Percentiles rank a stretch among this genome's conserved stretches.
Evolutionary conservation across 2,329 filamentous ascomycete species (phyloP).

Genomic region (Colletotrichum sp.): DNA sequence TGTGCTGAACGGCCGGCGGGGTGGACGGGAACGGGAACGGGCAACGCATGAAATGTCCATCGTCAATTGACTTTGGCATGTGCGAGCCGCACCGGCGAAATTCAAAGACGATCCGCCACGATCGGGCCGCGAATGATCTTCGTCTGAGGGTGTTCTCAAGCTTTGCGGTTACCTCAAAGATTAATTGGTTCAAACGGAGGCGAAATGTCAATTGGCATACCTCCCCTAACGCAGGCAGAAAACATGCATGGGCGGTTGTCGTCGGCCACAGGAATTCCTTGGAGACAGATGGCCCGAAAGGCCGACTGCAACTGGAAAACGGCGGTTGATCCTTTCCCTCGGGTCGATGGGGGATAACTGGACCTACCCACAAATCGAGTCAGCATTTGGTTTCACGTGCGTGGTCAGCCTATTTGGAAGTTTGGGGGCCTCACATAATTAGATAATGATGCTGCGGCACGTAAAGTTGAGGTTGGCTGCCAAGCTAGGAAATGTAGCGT

Average conservation of each 20-base stretch:
- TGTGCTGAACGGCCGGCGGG: background rate
- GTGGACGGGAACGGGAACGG: background rate
- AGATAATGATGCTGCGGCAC: background rate
- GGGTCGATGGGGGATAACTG: background rate
- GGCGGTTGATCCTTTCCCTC: background rate
- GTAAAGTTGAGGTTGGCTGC: background rate
- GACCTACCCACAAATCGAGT: constrained; percentile 14
- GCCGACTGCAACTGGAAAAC: background rate
- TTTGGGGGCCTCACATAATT: background rate
- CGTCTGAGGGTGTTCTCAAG: background rate
- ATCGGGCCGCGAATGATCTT: background rate
- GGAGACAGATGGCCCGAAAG: background rate
- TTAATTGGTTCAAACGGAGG: background rate
- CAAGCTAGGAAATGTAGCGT: background rate
- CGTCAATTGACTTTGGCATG: background rate
- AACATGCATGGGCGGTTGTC: background rate
- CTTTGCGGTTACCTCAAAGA: background rate
- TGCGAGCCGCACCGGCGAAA: background rate
- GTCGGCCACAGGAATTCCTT: background rate
- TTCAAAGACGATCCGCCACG: background rate
- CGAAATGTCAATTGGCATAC: background rate
- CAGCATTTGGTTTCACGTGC: constrained; percentile 14
- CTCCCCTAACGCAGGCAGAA: background rate
- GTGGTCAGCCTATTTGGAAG: background rate
- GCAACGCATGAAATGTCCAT: background rate